Evolutionary conservation across 108 stramenopile species (phyloP).

Genomic region (Parmales sp.): DNA sequence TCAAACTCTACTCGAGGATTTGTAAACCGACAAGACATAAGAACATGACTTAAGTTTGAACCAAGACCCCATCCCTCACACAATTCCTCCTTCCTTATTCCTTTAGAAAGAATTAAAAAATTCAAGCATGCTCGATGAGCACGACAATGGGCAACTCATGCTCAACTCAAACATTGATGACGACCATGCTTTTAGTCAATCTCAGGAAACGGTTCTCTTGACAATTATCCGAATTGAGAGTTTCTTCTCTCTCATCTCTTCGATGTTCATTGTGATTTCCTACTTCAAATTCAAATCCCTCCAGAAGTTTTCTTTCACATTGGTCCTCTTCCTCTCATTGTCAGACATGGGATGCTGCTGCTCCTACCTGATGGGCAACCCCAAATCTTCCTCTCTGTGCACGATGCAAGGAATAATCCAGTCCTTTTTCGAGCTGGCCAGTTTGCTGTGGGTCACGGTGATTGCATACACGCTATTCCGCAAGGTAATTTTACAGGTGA

Average conservation of each 20-base stretch:
- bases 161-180: too few relatives aligned
- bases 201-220: background rate
- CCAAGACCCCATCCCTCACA: too few relatives aligned
- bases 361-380: background rate
- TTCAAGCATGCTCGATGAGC: too few relatives aligned
- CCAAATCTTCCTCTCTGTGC: background rate
- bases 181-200: background rate
- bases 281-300: background rate
- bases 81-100: too few relatives aligned
- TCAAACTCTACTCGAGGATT: too few relatives aligned
- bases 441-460: background rate
- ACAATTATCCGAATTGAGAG: background rate
- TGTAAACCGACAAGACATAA: too few relatives aligned
- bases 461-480: background rate
- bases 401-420: background rate
- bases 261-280: background rate
- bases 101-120: too few relatives aligned
- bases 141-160: too few relatives aligned
- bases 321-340: background rate
- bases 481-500: background rate
- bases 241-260: background rate
- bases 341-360: background rate
- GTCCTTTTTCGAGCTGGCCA: background rate
- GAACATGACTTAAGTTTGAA: too few relatives aligned
- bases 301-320: background rate